Conservation (phyloP, 768 basidiomycete genomes). For the Auriscalpium microsporum region DNA sequence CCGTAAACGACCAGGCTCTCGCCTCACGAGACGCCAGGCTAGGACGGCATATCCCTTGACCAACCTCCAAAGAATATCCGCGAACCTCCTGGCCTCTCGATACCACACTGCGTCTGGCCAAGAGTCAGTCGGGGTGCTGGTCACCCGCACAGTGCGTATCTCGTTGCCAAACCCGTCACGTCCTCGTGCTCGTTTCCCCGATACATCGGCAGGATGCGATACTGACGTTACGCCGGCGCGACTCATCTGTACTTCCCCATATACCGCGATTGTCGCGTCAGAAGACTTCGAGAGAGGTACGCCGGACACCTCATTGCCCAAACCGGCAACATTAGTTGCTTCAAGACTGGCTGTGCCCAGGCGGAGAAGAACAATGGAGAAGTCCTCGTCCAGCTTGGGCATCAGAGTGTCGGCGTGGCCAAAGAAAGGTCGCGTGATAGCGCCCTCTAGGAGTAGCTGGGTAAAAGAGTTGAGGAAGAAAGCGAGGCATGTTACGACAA, state of each 20-base stretch:
- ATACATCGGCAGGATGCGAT: conserved; percentile 21
- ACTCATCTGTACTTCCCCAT: conserved; percentile 31
- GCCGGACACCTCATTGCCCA: conserved; percentile 65
- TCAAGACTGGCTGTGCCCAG: conserved; percentile 71
- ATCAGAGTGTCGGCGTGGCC: conserved; percentile 34
- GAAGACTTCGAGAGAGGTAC: conserved; percentile 25
- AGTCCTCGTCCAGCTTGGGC: conserved; percentile 63
- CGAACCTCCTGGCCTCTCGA: conserved; percentile 24
- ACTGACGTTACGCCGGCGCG: conserved; percentile 35
- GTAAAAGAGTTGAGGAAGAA: conserved; percentile 53
- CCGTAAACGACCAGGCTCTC: no score
- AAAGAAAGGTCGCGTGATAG: conserved; percentile 50
- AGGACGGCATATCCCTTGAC: background rate
- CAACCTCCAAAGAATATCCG: conserved; percentile 4
- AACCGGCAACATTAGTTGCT: conserved; percentile 60
- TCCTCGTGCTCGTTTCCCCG: conserved; percentile 16
- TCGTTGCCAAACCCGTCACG: conserved; percentile 42
- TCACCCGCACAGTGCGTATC: conserved; percentile 33
- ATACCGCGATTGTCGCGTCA: conserved; percentile 18
- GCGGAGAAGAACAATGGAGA: conserved; percentile 60
- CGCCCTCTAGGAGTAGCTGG: conserved; percentile 56
- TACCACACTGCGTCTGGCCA: conserved; percentile 35
- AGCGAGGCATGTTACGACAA: conserved; percentile 50
- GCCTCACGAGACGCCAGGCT: conserved; percentile 4
- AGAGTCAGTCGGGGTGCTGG: conserved; percentile 28